Conservation (phyloP, 495 filamentous ascomycete genomes). For the Annulohypoxylon bovei region DNA sequence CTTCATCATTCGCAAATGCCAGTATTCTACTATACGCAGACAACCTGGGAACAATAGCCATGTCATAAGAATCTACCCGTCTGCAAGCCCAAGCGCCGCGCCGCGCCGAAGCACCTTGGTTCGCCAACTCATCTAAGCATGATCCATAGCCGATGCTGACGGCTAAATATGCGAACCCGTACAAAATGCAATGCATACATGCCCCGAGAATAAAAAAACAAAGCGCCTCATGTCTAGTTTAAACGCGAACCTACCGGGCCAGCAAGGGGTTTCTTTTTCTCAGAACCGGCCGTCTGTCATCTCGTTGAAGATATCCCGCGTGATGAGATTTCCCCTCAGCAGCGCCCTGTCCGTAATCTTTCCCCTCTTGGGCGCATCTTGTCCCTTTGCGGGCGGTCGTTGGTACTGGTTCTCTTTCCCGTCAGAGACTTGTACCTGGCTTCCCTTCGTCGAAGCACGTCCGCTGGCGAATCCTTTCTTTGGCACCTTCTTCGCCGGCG, state of each 20-base stretch:
- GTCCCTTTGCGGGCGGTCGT: background rate
- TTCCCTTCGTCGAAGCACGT: background rate
- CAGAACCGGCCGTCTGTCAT: conserved; percentile 52
- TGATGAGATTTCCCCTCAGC: conserved; percentile 53
- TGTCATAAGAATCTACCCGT: conserved; percentile 4
- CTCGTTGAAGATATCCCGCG: conserved; percentile 62
- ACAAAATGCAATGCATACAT: background rate
- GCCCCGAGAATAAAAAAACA: background rate
- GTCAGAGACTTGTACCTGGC: conserved; percentile 6
- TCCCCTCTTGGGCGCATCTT: conserved; percentile 43
- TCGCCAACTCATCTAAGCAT: conserved; percentile 16
- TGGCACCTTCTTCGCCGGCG: conserved; percentile 31
- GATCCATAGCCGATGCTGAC: conserved; percentile 4
- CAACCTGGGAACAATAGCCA: background rate
- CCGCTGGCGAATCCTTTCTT: conserved; percentile 21
- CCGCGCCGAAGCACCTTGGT: background rate
- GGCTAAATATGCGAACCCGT: background rate
- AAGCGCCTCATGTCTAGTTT: background rate
- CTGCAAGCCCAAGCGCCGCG: background rate
- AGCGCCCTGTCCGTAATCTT: conserved; percentile 52
- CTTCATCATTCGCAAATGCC: background rate
- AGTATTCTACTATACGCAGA: too few relatives aligned
- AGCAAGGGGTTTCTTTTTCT: background rate
- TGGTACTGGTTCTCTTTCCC: conserved; percentile 48
- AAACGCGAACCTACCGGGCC: background rate